A percentile compares a stretch with the other conserved stretches of the same genome.
These are phyloP conservation scores for Citrus reticulata DNA, from an alignment of 345 rosid species.

Conservation along the genomic window DNA sequence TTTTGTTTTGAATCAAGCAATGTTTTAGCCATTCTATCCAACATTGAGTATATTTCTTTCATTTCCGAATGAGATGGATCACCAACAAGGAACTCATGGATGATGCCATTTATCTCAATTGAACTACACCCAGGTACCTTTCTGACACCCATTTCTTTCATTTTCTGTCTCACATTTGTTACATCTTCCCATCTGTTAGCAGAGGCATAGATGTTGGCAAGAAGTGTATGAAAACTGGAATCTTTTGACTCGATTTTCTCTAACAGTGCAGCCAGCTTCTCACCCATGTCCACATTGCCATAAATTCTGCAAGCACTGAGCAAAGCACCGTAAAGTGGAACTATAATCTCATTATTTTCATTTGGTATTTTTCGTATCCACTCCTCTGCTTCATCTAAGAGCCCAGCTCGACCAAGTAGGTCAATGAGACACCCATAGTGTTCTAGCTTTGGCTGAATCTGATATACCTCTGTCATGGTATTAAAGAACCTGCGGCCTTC, in stretches of 20 bases:
- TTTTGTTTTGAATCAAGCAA: conserved; percentile 21
- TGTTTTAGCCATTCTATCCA: conserved; percentile 28
- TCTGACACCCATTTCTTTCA: conserved; percentile 68
- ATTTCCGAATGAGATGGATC: conserved; percentile 38
- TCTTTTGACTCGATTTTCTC: conserved; percentile 3
- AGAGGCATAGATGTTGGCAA: conserved; percentile 48
- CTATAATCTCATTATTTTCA: not conserved
- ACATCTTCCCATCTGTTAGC: conserved; percentile 78
- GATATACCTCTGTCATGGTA: conserved; percentile 22
- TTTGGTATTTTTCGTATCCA: not conserved
- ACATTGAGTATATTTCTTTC: conserved; percentile 34
- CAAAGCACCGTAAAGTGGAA: conserved; percentile 7
- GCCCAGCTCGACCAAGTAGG: conserved; percentile 39
- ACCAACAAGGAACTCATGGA: conserved; percentile 49
- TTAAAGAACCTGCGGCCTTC: conserved; percentile 28
- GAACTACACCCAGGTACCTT: conserved; percentile 83
- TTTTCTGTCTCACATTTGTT: conserved; percentile 53
- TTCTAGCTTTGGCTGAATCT: conserved; percentile 27
- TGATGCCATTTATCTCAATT: conserved; percentile 44
- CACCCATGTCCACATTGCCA: conserved; percentile 7
- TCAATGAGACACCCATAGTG: conserved; percentile 37
- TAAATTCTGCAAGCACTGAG: conserved; percentile 6
- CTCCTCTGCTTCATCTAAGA: conserved; percentile 26
- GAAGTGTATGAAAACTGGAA: conserved; percentile 3
- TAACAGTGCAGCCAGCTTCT: not conserved